A percentile compares a stretch with the other conserved stretches of the same genome.
Conservation (phyloP, 805 yeast genomes). For the Maudiozyma saulgeensis region DNA sequence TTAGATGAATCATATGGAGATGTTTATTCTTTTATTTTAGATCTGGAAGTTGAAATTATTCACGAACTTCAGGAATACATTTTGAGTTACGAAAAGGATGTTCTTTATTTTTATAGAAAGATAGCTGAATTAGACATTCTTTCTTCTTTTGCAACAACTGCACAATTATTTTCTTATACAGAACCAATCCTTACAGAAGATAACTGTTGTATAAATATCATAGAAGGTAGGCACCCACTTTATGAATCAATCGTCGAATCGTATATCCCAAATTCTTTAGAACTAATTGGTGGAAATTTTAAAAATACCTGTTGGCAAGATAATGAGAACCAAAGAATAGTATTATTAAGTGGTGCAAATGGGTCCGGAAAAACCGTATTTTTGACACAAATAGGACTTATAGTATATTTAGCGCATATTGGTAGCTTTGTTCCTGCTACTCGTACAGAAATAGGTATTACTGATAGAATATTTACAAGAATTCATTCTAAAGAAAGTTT, state of each 20-base stretch:
- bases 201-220: slow-evolving; percentile 24
- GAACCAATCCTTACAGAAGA: slow-evolving; percentile 28
- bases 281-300: slow-evolving; percentile 18
- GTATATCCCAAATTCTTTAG: slow-evolving; percentile 37
- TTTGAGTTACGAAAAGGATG: slow-evolving; percentile 2
- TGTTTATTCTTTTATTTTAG: slow-evolving; percentile 32
- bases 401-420: slow-evolving; percentile 41
- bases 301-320: slow-evolving; percentile 5
- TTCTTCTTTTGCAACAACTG: slow-evolving; percentile 28
- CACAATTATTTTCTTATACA: slow-evolving; percentile 20
- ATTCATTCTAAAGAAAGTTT: slow-evolving; percentile 35
- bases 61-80: slow-evolving; percentile 25
- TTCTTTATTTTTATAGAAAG: slow-evolving; percentile 14
- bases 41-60: slow-evolving; percentile 34
- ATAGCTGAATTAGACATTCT: slow-evolving; percentile 34
- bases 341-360: slow-evolving; percentile 42
- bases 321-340: slow-evolving; percentile 16
- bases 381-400: slow-evolving; percentile 39
- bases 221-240: slow-evolving; percentile 39
- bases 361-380: slow-evolving; percentile 46
- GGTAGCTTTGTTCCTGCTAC: slow-evolving; percentile 48
- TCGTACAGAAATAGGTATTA: slow-evolving; percentile 37
- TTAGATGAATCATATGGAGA: slow-evolving; percentile 36
- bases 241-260: slow-evolving; percentile 33
- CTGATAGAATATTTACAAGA: slow-evolving; percentile 40